These are phyloP conservation scores for Lizanozyma gosingica DNA, from an alignment of 1,139 yeast genomes.

Conservation along the genomic window DNA sequence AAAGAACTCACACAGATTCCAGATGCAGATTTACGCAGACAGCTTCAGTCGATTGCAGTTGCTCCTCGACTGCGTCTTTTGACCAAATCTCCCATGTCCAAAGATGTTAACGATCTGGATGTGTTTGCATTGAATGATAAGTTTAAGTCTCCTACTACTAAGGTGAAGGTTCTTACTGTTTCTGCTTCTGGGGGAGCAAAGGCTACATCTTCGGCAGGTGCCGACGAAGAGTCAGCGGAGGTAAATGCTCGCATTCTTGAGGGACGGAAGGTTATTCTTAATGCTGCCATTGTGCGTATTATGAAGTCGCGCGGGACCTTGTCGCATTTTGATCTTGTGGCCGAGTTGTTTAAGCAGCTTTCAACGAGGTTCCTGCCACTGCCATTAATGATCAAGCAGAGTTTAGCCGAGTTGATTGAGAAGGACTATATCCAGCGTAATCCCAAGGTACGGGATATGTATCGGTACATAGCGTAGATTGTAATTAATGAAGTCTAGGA, in stretches of 20 bases:
- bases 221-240: conserved; percentile 29
- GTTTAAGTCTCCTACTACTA: conserved; percentile 62
- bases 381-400: conserved; percentile 52
- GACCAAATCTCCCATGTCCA: conserved; percentile 65
- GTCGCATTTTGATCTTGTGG: conserved; percentile 56
- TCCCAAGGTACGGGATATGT: conserved; percentile 48
- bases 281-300: conserved; percentile 83
- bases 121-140: conserved; percentile 59
- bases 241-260: conserved; percentile 24
- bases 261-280: conserved; percentile 54
- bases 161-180: conserved; percentile 74
- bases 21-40: conserved; percentile 60
- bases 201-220: conserved; percentile 32
- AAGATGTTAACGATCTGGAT: conserved; percentile 59
- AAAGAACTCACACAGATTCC: conserved; percentile 65
- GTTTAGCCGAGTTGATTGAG: conserved; percentile 75
- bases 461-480: conserved; percentile 68
- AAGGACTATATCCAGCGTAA: conserved; percentile 78
- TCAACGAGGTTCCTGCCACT: conserved; percentile 61
- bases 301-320: conserved; percentile 69
- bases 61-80: conserved; percentile 75
- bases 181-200: conserved; percentile 23
- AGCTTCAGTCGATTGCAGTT: conserved; percentile 75
- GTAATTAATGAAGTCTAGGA: too few species aligned
- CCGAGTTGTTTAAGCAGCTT: conserved; percentile 58